A percentile compares a stretch with the other conserved stretches of the same genome.
Conservation (phyloP, 2,329 filamentous ascomycete genomes). For the Neonectria ditissima region DNA sequence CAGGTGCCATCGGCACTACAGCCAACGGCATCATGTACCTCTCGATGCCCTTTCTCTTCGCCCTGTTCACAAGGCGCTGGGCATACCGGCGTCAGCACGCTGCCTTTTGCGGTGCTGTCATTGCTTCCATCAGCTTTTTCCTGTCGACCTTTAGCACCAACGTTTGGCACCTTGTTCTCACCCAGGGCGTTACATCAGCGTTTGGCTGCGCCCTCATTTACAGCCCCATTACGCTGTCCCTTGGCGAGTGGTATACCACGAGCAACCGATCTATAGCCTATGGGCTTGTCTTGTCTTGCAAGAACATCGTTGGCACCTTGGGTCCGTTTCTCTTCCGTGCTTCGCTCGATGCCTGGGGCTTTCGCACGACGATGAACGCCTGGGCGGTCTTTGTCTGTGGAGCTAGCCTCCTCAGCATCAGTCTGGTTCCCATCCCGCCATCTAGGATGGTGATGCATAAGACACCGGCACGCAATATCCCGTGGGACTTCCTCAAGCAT, state of each 20-base stretch:
- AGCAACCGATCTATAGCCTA: conserved; percentile 30
- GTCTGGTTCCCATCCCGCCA: conserved; percentile 21
- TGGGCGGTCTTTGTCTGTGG: conserved; percentile 27
- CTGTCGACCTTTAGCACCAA: conserved; percentile 26
- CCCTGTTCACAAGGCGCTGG: conserved; percentile 29
- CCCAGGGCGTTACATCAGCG: conserved; percentile 28
- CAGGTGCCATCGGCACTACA: conserved; percentile 33
- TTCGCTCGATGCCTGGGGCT: conserved; percentile 29
- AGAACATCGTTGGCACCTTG: conserved; percentile 28
- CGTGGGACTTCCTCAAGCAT: conserved; percentile 25
- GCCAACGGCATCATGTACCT: conserved; percentile 35
- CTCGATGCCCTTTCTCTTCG: conserved; percentile 34
- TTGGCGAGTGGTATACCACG: conserved; percentile 34
- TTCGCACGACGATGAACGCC: conserved; percentile 18
- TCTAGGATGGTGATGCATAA: not conserved
- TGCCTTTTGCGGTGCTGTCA: conserved; percentile 20
- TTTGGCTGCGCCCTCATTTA: conserved; percentile 32
- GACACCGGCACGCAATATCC: conserved; percentile 6
- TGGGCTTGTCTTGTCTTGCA: conserved; percentile 31
- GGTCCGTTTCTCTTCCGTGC: conserved; percentile 30
- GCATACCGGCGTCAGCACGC: conserved; percentile 24
- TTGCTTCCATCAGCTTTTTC: conserved; percentile 28
- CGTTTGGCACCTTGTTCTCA: conserved; percentile 31
- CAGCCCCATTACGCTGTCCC: conserved; percentile 29
- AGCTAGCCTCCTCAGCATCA: conserved; percentile 19